Base-by-base conservation (phyloP, 257 asterid genomes). In the Ehretia macrophylla region DNA sequence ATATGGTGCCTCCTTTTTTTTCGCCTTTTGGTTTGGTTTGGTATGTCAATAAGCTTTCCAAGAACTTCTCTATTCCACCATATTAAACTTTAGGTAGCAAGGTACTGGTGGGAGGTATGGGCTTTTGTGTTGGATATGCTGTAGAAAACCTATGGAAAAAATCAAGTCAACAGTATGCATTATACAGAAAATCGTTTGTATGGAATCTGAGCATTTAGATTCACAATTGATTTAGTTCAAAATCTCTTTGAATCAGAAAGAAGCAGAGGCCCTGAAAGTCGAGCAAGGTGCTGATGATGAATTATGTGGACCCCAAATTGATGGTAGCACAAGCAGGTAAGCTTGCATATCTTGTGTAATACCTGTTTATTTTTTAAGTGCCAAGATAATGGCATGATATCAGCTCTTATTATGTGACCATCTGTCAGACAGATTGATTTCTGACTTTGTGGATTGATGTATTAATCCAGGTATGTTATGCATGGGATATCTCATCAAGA, bases 321-420 rank as follows among this genome's bases (percentile, higher is more conserved):
- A 79, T 70, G 96, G 88, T 62, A 86, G 83, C 75, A 68, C 94
- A 67, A 86, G 92, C 95, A 80, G 96, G 99, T 86, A 44, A 61
- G 35, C 67, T 65, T 55, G 17, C 64, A 64, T 59, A n/a, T n/a
- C n/a, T n/a, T n/a, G n/a, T n/a, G n/a, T n/a, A n/a, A 44, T 48
- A 13, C 40, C 51, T 17, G 16, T 51, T 37, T 42, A 42, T 19
- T 54, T 45, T 12, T 39, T 44, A 5, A 49, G 22, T 47, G 52
- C 9, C 20, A 49, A n/a, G n/a, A 27, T 3, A 27, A 27, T 27
- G 35, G 35, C 6, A 27, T 27, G 35, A 27, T 27, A 27, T 27
- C 35, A 42, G 12, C n/a, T 49, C 10, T 17, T 49, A 52, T 22
- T 32, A 14, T 12, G 57, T 32, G 38, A 9, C 37, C 17, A 37